Evolutionary conservation across 2,329 filamentous ascomycete genomes (phyloP).

Genomic region (Ophiocordyceps sinensis): DNA sequence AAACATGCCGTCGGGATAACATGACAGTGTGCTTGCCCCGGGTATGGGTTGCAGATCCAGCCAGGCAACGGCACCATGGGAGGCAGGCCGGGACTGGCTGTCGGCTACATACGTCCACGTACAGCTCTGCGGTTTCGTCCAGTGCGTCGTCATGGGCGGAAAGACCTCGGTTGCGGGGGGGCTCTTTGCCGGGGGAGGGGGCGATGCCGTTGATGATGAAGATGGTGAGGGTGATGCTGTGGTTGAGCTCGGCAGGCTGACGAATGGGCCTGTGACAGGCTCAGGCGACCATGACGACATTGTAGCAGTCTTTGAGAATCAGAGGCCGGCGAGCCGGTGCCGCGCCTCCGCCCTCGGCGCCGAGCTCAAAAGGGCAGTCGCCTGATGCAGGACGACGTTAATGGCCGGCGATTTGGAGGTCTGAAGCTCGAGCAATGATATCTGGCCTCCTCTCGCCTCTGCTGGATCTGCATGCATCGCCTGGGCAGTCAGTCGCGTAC

Average conservation of each 20-base stretch:
- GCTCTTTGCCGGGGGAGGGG: neutral
- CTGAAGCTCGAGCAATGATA: neutral
- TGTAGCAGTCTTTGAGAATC: neutral
- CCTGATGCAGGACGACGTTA: too few species aligned
- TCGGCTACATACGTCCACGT: constrained; percentile 24
- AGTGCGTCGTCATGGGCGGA: constrained; percentile 23
- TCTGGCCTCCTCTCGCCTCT: neutral
- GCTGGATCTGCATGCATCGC: constrained; percentile 1
- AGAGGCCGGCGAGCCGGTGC: neutral
- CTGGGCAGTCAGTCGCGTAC: neutral
- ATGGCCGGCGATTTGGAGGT: neutral
- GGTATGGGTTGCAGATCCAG: constrained; percentile 21
- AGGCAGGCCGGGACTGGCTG: constrained; percentile 8
- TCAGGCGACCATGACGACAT: constrained; percentile 3
- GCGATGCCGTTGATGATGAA: constrained; percentile 4
- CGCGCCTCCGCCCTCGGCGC: neutral
- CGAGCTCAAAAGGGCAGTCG: too few species aligned
- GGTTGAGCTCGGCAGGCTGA: constrained; percentile 1
- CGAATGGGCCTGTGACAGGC: neutral
- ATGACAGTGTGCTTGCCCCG: constrained; percentile 22
- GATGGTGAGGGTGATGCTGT: neutral
- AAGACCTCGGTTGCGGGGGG: constrained; percentile 6
- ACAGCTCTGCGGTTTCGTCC: constrained; percentile 20
- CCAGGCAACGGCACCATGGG: constrained; percentile 18
- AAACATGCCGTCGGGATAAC: constrained; percentile 27